Conservation (phyloP, 176 grass and related monocot species). For the Cenchrus fungigraminus region DNA sequence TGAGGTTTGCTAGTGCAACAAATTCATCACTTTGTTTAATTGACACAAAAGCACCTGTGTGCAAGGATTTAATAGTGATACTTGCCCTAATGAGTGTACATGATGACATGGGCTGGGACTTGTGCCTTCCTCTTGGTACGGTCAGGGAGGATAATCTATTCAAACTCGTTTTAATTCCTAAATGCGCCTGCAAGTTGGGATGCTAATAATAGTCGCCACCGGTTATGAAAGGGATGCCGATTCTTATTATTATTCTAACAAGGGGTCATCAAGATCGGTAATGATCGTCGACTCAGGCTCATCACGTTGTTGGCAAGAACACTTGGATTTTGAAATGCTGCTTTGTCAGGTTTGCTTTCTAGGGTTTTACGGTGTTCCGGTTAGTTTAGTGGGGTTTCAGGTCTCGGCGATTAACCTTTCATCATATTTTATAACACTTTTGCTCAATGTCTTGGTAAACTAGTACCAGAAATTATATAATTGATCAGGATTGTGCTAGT, state of each 20-base stretch:
- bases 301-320: slow-evolving; percentile 28
- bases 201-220: slow-evolving; percentile 38
- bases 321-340: background rate
- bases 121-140: slow-evolving; percentile 46
- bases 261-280: slow-evolving; percentile 35
- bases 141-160: slow-evolving; percentile 42
- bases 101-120: slow-evolving; percentile 52
- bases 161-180: slow-evolving; percentile 39
- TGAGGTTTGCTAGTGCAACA: slow-evolving; percentile 45
- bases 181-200: slow-evolving; percentile 12
- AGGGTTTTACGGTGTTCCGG: background rate
- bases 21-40: slow-evolving; percentile 36
- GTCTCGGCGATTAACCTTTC: too few relatives aligned
- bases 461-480: background rate
- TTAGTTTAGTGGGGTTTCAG: background rate
- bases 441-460: background rate
- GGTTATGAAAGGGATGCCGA: slow-evolving; percentile 1
- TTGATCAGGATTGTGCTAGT: background rate
- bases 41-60: slow-evolving; percentile 23
- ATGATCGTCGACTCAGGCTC: slow-evolving; percentile 30
- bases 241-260: slow-evolving; percentile 17
- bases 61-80: slow-evolving; percentile 33
- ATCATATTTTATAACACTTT: background rate
- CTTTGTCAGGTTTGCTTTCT: slow-evolving; percentile 10
- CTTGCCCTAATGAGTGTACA: slow-evolving; percentile 59